Evolutionary conservation across 495 filamentous ascomycete species (phyloP).

Genomic region (Aspergillus wentii): DNA sequence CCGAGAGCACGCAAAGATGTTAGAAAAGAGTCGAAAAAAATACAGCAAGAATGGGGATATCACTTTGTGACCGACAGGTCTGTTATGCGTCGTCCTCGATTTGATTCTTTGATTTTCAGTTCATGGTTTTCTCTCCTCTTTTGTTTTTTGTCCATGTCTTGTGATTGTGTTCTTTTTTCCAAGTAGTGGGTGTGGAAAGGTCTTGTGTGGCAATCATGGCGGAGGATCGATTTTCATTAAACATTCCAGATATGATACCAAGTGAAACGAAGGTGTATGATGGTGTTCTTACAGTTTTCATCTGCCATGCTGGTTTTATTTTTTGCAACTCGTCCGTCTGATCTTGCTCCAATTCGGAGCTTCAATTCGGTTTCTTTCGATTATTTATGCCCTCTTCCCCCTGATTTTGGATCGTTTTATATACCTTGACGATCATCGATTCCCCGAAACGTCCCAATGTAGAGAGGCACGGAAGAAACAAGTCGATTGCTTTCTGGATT

Average conservation of each 20-base stretch:
- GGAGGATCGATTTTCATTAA: slow-evolving; percentile 3
- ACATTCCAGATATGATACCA: slow-evolving; percentile 24
- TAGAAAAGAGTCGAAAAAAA: slow-evolving; percentile 28
- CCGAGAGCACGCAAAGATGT: slow-evolving; percentile 29
- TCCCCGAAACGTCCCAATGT: slow-evolving; percentile 2
- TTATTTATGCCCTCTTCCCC: not conserved
- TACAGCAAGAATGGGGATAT: slow-evolving; percentile 11
- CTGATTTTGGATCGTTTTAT: slow-evolving; percentile 11
- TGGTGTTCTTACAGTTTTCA: slow-evolving; percentile 10
- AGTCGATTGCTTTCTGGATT: not conserved
- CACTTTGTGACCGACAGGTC: not conserved
- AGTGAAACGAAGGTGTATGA: slow-evolving; percentile 23
- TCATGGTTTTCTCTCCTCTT: not conserved
- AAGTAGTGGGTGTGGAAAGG: not conserved
- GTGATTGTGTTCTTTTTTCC: slow-evolving; percentile 2
- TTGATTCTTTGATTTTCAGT: not conserved
- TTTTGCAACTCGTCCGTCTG: slow-evolving; percentile 17
- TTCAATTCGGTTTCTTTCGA: slow-evolving; percentile 5
- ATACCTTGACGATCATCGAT: slow-evolving; percentile 13
- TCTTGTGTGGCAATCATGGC: not conserved
- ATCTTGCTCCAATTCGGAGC: slow-evolving; percentile 6
- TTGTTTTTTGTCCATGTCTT: not conserved
- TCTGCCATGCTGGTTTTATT: slow-evolving; percentile 9
- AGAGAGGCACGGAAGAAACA: not conserved
- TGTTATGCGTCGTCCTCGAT: not conserved